These are phyloP conservation scores for Zychaea mexicana DNA, from an alignment of 371 early-diverging fungal species.

Conservation along the genomic window DNA sequence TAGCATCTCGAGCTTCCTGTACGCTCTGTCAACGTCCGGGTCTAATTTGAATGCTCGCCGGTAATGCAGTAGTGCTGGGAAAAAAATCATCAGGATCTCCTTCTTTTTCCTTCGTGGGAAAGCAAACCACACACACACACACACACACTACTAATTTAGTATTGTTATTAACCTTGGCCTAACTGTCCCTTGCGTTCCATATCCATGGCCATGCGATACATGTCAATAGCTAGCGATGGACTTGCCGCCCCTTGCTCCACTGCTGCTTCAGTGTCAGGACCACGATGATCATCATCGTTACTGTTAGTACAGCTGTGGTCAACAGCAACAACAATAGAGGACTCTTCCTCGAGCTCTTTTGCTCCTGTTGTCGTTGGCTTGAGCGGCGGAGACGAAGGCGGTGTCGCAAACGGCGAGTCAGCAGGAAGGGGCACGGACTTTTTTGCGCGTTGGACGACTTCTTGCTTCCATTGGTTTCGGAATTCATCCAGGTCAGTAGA, in stretches of 20 bases:
- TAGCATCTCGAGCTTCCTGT: constrained; percentile 3
- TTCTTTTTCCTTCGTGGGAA: constrained; percentile 1
- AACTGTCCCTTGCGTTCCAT: constrained; percentile 34
- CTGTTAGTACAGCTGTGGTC: too few species aligned
- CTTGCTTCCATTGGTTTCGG: constrained; percentile 25
- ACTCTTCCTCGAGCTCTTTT: not conserved
- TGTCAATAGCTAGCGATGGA: constrained; percentile 18
- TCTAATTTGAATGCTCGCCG: constrained; percentile 39
- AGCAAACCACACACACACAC: too few species aligned
- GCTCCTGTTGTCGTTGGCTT: constrained; percentile 2
- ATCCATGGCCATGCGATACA: constrained; percentile 29
- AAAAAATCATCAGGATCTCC: constrained; percentile 5
- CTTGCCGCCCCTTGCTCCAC: not conserved
- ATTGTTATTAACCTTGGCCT: constrained; percentile 27
- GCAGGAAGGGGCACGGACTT: constrained; percentile 7
- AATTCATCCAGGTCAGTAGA: constrained; percentile 21
- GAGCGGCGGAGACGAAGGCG: constrained; percentile 2
- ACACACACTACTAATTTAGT: not conserved
- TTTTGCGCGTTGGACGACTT: constrained; percentile 16
- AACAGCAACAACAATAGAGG: not conserved
- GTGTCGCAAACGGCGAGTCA: constrained; percentile 8
- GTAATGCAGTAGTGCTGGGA: constrained; percentile 37
- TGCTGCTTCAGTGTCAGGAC: not conserved
- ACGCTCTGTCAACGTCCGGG: constrained; percentile 31
- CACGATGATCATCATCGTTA: not conserved